Base-by-base conservation (phyloP, 2,329 filamentous ascomycete genomes). In the Trichoderma semiorbis region DNA sequence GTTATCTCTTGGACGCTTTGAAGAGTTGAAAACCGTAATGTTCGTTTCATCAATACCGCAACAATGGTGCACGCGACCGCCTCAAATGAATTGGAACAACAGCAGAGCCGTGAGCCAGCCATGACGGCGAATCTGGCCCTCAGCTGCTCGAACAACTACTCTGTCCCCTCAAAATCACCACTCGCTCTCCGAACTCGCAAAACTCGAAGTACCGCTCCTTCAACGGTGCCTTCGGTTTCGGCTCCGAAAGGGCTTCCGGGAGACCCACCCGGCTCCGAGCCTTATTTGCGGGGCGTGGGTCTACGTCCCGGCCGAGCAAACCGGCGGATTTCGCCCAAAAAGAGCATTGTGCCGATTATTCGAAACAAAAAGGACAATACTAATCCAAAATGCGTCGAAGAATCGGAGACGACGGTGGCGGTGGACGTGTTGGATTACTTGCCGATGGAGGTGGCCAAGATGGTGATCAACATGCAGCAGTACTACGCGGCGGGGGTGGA, bases 401-500 rank as follows among this genome's bases (percentile, higher is more conserved):
- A 18, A 24, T 6, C 18, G 5, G 57, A 50, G 43, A 12, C 43
- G 3, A 6, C 10, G 4, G 18, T 28, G 64, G 21, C 57, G 8
- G 47, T n/a, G 28, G 47, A 60, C 34, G 70, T 0, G 16, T 32
- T 11, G 61, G 60, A 74, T 2, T 55, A 70, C 8, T 69, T 74
- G 1, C 72, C 75, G 2, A 14, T 71, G 7, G 61, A 64, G 11
- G 30, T 78, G 2, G 73, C 75, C 2, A 58, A 58, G 7, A 53
- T 65, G 3, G 63, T 78, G 0, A 70, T 76, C 3, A 76, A 76
- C 3, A 75, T 78, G 72, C 75, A 76, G 7, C 72, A 75, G n/a
- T 55, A 75, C 8, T 78, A 78, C 11, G 63, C 53, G 1, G 47
- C 71, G 3, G 74, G 77, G 11, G 70, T 78, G 1, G 63, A 73